Conservation (phyloP, 306 rosid genomes). For the Astragalus membranaceus region DNA sequence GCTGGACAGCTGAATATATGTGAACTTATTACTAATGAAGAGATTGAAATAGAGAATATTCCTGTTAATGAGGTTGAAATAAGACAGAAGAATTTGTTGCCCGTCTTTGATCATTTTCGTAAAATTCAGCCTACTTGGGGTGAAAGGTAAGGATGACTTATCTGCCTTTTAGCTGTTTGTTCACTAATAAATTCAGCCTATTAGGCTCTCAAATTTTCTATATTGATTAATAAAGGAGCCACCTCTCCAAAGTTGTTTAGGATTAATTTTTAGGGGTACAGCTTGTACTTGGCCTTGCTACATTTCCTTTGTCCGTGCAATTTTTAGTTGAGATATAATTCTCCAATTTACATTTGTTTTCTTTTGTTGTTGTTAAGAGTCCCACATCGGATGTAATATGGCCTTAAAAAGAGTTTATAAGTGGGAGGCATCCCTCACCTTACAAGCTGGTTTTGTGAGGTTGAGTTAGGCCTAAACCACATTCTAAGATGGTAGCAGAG, state of each 20-base stretch:
- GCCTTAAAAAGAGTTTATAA: no score
- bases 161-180: background rate
- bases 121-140: slow-evolving; percentile 58
- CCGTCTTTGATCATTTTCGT: slow-evolving; percentile 68
- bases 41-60: slow-evolving; percentile 76
- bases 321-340: slow-evolving; percentile 3
- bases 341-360: background rate
- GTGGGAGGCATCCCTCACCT: no score
- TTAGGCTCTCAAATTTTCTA: background rate
- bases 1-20: slow-evolving; percentile 32
- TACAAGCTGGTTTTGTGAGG: no score
- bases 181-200: no score
- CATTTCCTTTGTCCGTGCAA: background rate
- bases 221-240: background rate
- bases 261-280: background rate
- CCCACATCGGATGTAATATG: no score
- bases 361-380: no score
- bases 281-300: slow-evolving; percentile 6
- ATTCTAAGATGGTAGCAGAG: no score
- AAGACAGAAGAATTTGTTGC: slow-evolving; percentile 74
- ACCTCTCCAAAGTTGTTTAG: background rate
- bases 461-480: no score
- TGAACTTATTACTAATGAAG: slow-evolving; percentile 44
- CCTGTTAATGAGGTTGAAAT: slow-evolving; percentile 63
- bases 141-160: slow-evolving; percentile 56